phyloP scores from a whole-genome alignment of 805 yeast genomes.

The Candida caryicola region DNA sequence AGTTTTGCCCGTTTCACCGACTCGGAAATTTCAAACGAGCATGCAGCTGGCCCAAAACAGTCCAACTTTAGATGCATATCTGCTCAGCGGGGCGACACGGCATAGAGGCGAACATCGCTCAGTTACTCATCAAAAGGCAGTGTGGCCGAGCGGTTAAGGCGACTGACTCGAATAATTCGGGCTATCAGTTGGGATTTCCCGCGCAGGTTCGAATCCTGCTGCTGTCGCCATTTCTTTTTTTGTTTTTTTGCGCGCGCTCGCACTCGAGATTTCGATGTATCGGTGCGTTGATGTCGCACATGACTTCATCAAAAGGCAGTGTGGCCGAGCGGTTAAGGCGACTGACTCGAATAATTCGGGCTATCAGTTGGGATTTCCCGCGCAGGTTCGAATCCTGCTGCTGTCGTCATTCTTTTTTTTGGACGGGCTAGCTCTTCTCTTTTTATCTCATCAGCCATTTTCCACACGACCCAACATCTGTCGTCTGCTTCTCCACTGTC shows the following conservation, averaged over 20 bases:
- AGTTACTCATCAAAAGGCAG: slow-evolving; percentile 10
- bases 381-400: slow-evolving; percentile 18
- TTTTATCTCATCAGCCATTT: slow-evolving; percentile 1
- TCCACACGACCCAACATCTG: background rate
- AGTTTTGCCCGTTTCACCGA: no score
- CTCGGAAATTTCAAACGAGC: no score
- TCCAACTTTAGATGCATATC: no score
- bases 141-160: slow-evolving; percentile 16
- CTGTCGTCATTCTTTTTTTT: slow-evolving; percentile 11
- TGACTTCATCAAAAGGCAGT: slow-evolving; percentile 10
- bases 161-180: slow-evolving; percentile 14
- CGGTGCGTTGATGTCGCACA: no score
- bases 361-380: slow-evolving; percentile 16
- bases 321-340: slow-evolving; percentile 16
- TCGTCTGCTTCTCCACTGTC: no score
- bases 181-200: slow-evolving; percentile 16
- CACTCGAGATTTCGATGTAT: no score
- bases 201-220: slow-evolving; percentile 18
- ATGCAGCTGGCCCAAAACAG: no score
- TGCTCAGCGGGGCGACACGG: no score
- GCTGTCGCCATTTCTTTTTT: slow-evolving; percentile 11
- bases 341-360: slow-evolving; percentile 15
- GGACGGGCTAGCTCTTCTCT: no score
- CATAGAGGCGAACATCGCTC: no score
- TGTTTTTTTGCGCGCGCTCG: no score